Base-by-base conservation (phyloP, 768 basidiomycete species). In the Pholiota microspora region DNA sequence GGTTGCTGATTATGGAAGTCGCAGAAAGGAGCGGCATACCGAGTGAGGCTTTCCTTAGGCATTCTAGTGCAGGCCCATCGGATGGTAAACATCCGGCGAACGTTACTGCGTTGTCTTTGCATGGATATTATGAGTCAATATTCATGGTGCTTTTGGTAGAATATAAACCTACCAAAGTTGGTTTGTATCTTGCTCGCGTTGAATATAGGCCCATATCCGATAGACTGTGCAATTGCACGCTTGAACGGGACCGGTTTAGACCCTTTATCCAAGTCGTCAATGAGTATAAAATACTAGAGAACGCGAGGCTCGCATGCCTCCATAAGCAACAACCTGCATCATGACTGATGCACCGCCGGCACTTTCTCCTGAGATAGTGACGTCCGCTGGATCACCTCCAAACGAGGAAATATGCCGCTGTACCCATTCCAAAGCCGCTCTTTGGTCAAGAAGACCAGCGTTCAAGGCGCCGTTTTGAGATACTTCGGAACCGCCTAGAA, bases 321-420 rank as follows among this genome's bases (percentile, higher is more conserved):
- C 76, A 53, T 74, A 74, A 4, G 77, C 76, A 8, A 72, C 69
- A 3, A 74, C 60, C 47, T 79, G 78, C 70, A 78, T 76, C 10
- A 74, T 64, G 6, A 79, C 70, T 29, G 71, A 73, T 0, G 76
- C 75, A 0, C 75, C 77, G 1, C 78, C 77, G 1, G 81, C 82
- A 18, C 74, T 77, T 55, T 83, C 73, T 9, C 82, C 83, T 40
- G 75, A 74, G 27, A 78, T 63, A 1, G 79, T 81, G 9, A 64
- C 63, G 38, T 64, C 64, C 27, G 47, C 23, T 34, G 69, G 69
- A 52, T 78, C 80, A 15, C 84, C 85, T 4, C 86, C 85, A 57
- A 87, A 88, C 0, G 67, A 64, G 21, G 62, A 68, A 45, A 86
- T 84, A 58, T 88, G 79, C 21, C 73, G 64, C 54, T 85, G 80